Percentiles rank a stretch among this genome's conserved stretches.
These are phyloP conservation scores for Pichia nakasei DNA, from an alignment of 805 yeast genomes.

Conservation along the genomic window DNA sequence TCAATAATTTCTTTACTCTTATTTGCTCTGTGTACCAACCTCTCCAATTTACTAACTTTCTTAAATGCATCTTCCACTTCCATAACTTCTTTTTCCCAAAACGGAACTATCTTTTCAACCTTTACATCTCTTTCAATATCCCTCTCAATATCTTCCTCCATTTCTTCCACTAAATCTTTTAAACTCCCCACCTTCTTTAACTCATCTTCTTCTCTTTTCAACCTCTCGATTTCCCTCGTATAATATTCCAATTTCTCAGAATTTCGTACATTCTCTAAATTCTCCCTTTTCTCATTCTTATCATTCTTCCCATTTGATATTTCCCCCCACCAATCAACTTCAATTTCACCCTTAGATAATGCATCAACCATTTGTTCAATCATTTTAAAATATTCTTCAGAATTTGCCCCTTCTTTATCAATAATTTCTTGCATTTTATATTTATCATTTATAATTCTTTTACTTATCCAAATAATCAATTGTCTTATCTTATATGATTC, in stretches of 20 bases:
- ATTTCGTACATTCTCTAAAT: conserved; percentile 41
- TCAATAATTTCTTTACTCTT: conserved; percentile 18
- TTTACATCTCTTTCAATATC: background rate
- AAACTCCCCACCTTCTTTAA: conserved; percentile 29
- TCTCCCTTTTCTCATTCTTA: conserved; percentile 17
- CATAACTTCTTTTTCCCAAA: background rate
- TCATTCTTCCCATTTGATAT: conserved; percentile 15
- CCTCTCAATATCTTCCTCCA: background rate
- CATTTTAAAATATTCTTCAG: conserved; percentile 28
- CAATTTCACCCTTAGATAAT: conserved; percentile 47
- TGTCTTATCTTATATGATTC: conserved; percentile 71
- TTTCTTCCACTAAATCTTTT: background rate
- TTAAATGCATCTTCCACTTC: background rate
- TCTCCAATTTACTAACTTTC: conserved; percentile 24
- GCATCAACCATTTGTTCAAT: conserved; percentile 55
- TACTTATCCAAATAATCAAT: conserved; percentile 58
- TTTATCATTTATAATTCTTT: conserved; percentile 30
- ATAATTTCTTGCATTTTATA: background rate
- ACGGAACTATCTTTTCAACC: conserved; percentile 4
- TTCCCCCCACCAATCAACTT: conserved; percentile 59
- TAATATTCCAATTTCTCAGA: conserved; percentile 37
- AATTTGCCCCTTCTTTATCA: background rate
- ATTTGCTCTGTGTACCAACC: conserved; percentile 24
- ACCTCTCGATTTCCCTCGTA: conserved; percentile 32
- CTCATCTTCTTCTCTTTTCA: conserved; percentile 37